Conservation (phyloP, 2,329 filamentous ascomycete species). For the Xylariaceae sp. region DNA sequence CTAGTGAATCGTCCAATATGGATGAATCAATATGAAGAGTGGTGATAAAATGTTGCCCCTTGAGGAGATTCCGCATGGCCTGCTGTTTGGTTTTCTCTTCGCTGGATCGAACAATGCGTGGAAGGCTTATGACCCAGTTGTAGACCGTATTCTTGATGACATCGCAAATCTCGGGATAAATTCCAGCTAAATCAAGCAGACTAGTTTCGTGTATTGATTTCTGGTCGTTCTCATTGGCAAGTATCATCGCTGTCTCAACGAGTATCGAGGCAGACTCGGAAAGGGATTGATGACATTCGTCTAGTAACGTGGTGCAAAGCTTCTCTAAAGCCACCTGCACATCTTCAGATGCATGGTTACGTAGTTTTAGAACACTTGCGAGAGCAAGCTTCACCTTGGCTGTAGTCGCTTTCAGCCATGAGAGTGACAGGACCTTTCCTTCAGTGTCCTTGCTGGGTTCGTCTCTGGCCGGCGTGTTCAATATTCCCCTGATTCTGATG, state of each 20-base stretch:
- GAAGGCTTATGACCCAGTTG: conserved; percentile 80
- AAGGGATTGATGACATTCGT: conserved; percentile 78
- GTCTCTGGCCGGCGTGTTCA: conserved; percentile 44
- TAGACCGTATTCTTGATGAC: conserved; percentile 74
- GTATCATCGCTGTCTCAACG: conserved; percentile 79
- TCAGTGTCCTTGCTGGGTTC: conserved; percentile 34
- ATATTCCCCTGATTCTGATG: conserved; percentile 56
- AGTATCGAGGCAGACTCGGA: conserved; percentile 72
- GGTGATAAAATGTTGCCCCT: conserved; percentile 70
- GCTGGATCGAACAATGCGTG: conserved; percentile 80
- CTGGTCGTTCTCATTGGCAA: conserved; percentile 61
- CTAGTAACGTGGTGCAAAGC: conserved; percentile 76
- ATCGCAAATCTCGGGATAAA: conserved; percentile 67
- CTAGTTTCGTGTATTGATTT: conserved; percentile 50
- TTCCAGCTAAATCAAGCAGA: conserved; percentile 66
- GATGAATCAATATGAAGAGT: conserved; percentile 68
- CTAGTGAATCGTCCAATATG: conserved; percentile 70
- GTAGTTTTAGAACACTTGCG: conserved; percentile 75
- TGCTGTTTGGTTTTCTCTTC: conserved; percentile 79
- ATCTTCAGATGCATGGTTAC: conserved; percentile 70
- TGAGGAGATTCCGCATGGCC: conserved; percentile 77
- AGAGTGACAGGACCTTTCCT: conserved; percentile 50
- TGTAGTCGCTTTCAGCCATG: conserved; percentile 82
- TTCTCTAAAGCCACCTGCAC: conserved; percentile 71
- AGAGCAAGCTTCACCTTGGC: conserved; percentile 84